A percentile compares a stretch with the other conserved stretches of the same genome.
Evolutionary conservation across 2,329 filamentous ascomycete species (phyloP).

Genomic region (Simplicillium aogashimaense): DNA sequence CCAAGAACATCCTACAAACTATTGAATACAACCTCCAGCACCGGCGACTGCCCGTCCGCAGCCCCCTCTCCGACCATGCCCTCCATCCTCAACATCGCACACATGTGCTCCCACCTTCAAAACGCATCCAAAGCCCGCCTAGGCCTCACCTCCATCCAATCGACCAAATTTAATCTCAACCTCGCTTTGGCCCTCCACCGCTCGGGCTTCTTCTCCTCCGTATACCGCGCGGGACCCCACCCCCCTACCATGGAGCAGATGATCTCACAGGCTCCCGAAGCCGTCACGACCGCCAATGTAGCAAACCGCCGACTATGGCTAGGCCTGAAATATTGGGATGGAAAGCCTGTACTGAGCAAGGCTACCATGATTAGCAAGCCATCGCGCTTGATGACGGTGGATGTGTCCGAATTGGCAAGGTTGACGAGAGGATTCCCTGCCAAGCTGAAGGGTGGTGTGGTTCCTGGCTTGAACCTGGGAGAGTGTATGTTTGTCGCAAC

Average conservation of each 20-base stretch:
- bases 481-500: constrained; percentile 78
- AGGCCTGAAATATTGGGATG: constrained; percentile 82
- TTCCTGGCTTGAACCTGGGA: constrained; percentile 67
- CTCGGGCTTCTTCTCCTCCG: constrained; percentile 69
- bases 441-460: constrained; percentile 48
- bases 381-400: constrained; percentile 59
- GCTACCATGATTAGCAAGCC: constrained; percentile 63
- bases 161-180: constrained; percentile 69
- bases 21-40: background rate
- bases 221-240: constrained; percentile 59
- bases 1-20: no score
- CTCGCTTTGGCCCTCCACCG: constrained; percentile 71
- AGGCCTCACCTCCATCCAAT: constrained; percentile 72
- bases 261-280: constrained; percentile 36
- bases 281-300: constrained; percentile 60
- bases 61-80: constrained; percentile 19
- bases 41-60: no score
- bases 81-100: constrained; percentile 57
- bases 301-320: constrained; percentile 73
- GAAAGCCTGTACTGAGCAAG: constrained; percentile 64
- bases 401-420: constrained; percentile 48
- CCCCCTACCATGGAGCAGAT: constrained; percentile 39
- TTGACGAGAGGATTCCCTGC: constrained; percentile 60
- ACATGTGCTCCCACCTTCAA: constrained; percentile 84
- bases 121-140: constrained; percentile 81